Percentiles rank a stretch among this genome's conserved stretches.
Evolutionary conservation across 2,329 filamentous ascomycete genomes (phyloP).

Genomic region (Xylaria multiplex): DNA sequence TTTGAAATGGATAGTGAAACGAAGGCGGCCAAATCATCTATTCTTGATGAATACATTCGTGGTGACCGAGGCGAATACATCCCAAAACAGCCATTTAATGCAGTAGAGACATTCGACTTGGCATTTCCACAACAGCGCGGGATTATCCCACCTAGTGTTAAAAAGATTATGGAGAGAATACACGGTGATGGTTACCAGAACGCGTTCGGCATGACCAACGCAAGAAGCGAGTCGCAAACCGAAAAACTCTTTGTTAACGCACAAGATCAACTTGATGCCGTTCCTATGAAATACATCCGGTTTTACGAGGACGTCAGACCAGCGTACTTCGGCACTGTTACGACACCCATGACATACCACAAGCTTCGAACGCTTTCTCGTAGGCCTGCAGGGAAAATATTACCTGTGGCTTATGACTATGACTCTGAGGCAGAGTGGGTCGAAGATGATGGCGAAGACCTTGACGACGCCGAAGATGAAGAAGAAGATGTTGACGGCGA

Average conservation of each 20-base stretch:
- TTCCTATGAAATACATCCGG: conserved; percentile 71
- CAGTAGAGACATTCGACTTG: conserved; percentile 59
- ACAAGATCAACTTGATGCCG: conserved; percentile 52
- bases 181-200: conserved; percentile 54
- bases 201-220: conserved; percentile 37
- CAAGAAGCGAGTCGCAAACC: conserved; percentile 55
- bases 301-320: conserved; percentile 74
- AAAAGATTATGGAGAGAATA: conserved; percentile 68
- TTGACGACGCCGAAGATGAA: conserved; percentile 71
- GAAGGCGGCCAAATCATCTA: conserved; percentile 59
- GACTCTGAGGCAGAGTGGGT: conserved; percentile 89
- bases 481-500: conserved; percentile 75
- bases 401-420: conserved; percentile 81
- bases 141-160: conserved; percentile 62
- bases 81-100: conserved; percentile 54
- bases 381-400: conserved; percentile 62
- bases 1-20: conserved; percentile 69
- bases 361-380: conserved; percentile 63
- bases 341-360: conserved; percentile 63
- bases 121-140: conserved; percentile 56
- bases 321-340: conserved; percentile 78
- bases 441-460: conserved; percentile 70
- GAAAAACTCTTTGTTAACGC: conserved; percentile 49
- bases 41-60: conserved; percentile 63
- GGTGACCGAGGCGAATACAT: conserved; percentile 59